Evolutionary conservation across 1,139 yeast genomes (phyloP).

Genomic region (Suhomyces wounanorum): DNA sequence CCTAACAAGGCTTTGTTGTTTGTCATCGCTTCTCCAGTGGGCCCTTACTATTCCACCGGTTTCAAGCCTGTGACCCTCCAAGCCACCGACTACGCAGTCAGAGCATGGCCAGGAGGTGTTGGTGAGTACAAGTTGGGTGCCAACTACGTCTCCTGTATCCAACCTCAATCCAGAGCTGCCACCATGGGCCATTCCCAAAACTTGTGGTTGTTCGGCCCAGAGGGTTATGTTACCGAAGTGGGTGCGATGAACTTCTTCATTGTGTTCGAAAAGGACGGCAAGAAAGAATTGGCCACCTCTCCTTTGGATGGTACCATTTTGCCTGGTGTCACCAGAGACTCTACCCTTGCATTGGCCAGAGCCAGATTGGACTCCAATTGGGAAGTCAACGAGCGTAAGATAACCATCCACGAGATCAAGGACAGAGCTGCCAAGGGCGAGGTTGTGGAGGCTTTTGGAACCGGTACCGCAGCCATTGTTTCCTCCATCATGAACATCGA

Average conservation of each 20-base stretch:
- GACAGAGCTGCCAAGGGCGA: slow-evolving; percentile 36
- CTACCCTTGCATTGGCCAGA: slow-evolving; percentile 74
- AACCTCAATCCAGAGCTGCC: slow-evolving; percentile 89
- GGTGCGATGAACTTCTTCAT: slow-evolving; percentile 97
- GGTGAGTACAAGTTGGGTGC: slow-evolving; percentile 97
- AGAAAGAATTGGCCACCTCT: slow-evolving; percentile 91
- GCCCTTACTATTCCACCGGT: slow-evolving; percentile 87
- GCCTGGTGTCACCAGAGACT: slow-evolving; percentile 96
- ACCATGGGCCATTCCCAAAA: slow-evolving; percentile 89
- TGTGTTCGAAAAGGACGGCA: slow-evolving; percentile 76
- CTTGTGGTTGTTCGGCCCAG: slow-evolving; percentile 93
- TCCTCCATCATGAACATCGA: slow-evolving; percentile 39
- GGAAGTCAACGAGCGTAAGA: slow-evolving; percentile 37
- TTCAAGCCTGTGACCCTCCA: slow-evolving; percentile 92
- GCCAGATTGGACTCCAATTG: slow-evolving; percentile 75
- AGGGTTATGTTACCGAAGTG: slow-evolving; percentile 88
- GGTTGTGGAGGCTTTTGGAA: slow-evolving; percentile 44
- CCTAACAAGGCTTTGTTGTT: slow-evolving; percentile 81
- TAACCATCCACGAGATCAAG: slow-evolving; percentile 38
- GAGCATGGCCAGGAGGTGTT: slow-evolving; percentile 99
- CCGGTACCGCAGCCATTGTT: slow-evolving; percentile 47
- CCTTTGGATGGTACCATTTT: slow-evolving; percentile 96
- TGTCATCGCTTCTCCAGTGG: slow-evolving; percentile 93
- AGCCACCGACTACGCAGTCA: slow-evolving; percentile 91
- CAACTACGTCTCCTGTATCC: slow-evolving; percentile 92